phyloP scores from a whole-genome alignment of 2,329 filamentous ascomycete genomes.

The Aureobasidium sp. region DNA sequence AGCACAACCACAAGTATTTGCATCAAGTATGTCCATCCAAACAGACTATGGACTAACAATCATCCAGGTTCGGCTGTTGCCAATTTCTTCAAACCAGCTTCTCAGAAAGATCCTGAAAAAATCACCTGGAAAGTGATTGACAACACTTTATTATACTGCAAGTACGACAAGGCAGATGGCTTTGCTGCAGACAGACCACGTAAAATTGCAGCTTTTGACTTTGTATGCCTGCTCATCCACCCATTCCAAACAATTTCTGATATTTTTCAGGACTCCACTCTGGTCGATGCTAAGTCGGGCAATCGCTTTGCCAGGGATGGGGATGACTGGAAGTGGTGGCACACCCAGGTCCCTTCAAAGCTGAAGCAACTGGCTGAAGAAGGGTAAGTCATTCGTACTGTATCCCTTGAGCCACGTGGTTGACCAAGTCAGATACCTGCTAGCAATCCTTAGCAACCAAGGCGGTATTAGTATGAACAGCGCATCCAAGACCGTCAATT shows the following conservation, averaged over 20 bases:
- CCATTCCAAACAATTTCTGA: not conserved
- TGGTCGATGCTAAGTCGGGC: constrained; percentile 73
- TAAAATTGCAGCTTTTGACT: constrained; percentile 68
- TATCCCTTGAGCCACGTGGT: not conserved
- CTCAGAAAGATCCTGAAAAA: constrained; percentile 73
- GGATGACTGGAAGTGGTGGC: constrained; percentile 93
- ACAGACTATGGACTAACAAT: not conserved
- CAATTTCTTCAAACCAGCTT: constrained; percentile 81
- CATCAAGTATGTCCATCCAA: not conserved
- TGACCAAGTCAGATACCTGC: constrained; percentile 51
- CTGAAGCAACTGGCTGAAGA: constrained; percentile 64
- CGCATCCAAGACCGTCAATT: constrained; percentile 63
- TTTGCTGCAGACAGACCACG: constrained; percentile 32
- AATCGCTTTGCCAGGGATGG: constrained; percentile 67
- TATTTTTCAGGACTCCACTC: constrained; percentile 67
- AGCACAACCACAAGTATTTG: constrained; percentile 45
- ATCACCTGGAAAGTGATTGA: constrained; percentile 62
- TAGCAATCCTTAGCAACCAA: constrained; percentile 86
- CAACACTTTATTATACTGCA: constrained; percentile 60
- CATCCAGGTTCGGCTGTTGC: constrained; percentile 59
- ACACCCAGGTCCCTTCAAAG: constrained; percentile 58
- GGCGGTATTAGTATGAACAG: constrained; percentile 69
- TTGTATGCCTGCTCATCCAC: constrained; percentile 37
- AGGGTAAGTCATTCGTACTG: constrained; percentile 42
- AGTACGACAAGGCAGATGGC: constrained; percentile 15